Evolutionary conservation across 345 rosid genomes (phyloP).

Genomic region (Sonneratia alba): DNA sequence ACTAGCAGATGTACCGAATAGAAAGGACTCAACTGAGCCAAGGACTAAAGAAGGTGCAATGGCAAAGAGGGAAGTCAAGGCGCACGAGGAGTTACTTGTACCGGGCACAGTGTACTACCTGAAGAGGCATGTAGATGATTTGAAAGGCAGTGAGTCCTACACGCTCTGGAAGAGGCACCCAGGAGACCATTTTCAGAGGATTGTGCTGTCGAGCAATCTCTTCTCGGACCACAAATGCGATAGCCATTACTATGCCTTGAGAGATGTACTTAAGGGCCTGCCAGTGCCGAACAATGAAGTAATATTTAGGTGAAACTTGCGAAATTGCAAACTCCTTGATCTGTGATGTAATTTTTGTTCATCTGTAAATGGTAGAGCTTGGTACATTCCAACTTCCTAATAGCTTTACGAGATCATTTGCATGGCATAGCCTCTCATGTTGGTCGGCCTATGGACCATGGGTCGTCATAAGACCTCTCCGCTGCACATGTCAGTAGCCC

Average conservation of each 20-base stretch:
- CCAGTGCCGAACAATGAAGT: constrained; percentile 34
- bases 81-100: constrained; percentile 60
- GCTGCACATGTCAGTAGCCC: no score
- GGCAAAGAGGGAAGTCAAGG: constrained; percentile 13
- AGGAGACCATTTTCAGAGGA: constrained; percentile 79
- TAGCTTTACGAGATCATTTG: background rate
- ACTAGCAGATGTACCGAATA: constrained; percentile 20
- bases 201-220: constrained; percentile 70
- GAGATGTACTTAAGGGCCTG: constrained; percentile 84
- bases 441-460: no score
- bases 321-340: background rate
- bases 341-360: background rate
- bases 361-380: background rate
- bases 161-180: constrained; percentile 77
- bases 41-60: constrained; percentile 11
- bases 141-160: constrained; percentile 37
- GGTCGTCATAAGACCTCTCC: no score
- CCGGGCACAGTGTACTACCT: constrained; percentile 75
- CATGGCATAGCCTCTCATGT: background rate
- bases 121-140: constrained; percentile 38
- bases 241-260: constrained; percentile 68
- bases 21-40: constrained; percentile 15
- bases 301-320: constrained; percentile 23
- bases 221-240: constrained; percentile 86
- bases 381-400: background rate